These are phyloP conservation scores for Akanthomyces muscarius DNA, from an alignment of 2,329 filamentous ascomycete genomes.

Conservation along the genomic window DNA sequence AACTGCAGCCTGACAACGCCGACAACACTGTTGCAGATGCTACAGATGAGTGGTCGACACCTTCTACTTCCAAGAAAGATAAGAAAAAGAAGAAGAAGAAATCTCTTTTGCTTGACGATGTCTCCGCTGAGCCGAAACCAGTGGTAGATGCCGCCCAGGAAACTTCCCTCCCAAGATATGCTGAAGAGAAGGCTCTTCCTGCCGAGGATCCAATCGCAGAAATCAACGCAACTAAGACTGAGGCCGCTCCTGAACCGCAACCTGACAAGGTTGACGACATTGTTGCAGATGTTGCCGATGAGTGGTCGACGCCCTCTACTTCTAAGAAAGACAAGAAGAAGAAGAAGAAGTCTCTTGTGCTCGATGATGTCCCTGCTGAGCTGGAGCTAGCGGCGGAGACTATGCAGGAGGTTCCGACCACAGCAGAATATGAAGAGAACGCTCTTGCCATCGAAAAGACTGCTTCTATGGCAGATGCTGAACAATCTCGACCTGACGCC, in stretches of 20 bases:
- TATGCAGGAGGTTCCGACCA: neutral
- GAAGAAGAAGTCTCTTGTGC: constrained; percentile 11
- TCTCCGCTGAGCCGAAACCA: neutral
- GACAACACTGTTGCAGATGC: constrained; percentile 3
- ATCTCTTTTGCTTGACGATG: neutral
- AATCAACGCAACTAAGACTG: neutral
- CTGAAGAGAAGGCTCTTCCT: neutral
- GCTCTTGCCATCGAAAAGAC: neutral
- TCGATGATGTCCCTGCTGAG: constrained; percentile 16
- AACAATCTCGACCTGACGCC: neutral
- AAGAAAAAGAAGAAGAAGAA: constrained; percentile 29
- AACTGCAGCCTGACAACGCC: constrained; percentile 2
- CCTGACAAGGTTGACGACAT: neutral
- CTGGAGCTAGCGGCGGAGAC: neutral
- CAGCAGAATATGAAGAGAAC: neutral
- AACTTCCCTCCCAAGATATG: neutral
- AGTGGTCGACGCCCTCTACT: constrained; percentile 9
- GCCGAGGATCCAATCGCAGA: neutral
- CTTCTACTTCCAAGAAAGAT: constrained; percentile 30
- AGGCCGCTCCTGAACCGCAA: neutral
- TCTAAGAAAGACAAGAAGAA: constrained; percentile 28
- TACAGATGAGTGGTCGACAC: constrained; percentile 7
- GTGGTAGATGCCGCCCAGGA: neutral
- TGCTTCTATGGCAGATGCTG: neutral
- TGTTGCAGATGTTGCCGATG: constrained; percentile 7